Base-by-base conservation (phyloP, 148 eudicot species). In the Vaccinium darrowii region DNA sequence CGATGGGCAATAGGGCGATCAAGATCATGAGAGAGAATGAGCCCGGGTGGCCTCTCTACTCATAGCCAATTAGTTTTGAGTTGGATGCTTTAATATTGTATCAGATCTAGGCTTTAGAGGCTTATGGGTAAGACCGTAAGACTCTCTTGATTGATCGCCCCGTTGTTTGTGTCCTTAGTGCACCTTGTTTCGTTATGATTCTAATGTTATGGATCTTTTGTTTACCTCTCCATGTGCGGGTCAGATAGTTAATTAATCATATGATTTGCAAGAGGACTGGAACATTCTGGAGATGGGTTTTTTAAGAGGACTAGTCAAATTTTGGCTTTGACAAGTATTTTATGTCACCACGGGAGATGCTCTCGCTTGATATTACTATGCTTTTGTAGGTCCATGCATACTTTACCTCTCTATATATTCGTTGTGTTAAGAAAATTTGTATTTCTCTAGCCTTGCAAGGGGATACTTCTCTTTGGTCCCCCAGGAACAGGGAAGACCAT, bases 401-500 rank as follows among this genome's bases (percentile, higher is more conserved):
- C 30, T 76, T 76, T 8, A 18, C 30, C 6, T 75, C 11, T 19
- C 8, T 18, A 76, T 49, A 76, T 49, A 76, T 49, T 3, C 23
- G 11, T 76, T 9, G 13, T 23, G 15, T 76, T 76, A 49, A 5
- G 18, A 1, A 49, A 76, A 7, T 39, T 83, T 83, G 73, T 36
- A 36, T 74, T 39, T 74, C 90, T 91, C 81, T 89, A 94, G 99
- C 99, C 99, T 86, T 94, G 99, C 93, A 96, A 96, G 85, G 98
- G 99, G 62, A 96, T 96, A 78, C 90, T 96, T 84, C 92, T 94
- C 5, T 96, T 96, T 88, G 98, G 99, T 11, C 99, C 99, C 72
- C 98, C 98, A 76, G 99, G 98, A 88, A 96, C 99, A 8, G 99
- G 98, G 78, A 96, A 96, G 90, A 96, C 99, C 73, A 96, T 96